Conservation (phyloP, 2,329 filamentous ascomycete genomes). For the Diaporthe helianthi region DNA sequence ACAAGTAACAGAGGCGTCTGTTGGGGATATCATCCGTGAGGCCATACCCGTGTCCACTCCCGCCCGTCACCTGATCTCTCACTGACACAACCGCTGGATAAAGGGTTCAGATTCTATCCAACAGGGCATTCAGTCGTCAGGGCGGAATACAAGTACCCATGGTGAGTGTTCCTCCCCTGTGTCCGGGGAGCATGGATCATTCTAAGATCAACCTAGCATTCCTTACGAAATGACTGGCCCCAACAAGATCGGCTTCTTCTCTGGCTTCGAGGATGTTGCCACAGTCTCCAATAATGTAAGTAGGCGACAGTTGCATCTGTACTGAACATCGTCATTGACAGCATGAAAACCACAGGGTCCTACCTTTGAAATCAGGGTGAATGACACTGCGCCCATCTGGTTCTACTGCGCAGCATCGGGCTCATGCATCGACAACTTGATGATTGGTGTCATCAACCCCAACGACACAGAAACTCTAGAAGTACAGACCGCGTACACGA, state of each 20-base stretch:
- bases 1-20: constrained; percentile 43
- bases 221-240: constrained; percentile 62
- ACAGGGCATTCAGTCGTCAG: constrained; percentile 69
- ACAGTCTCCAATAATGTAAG: constrained; percentile 55
- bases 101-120: constrained; percentile 68
- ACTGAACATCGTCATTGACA: constrained; percentile 10
- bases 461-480: constrained; percentile 57
- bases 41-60: background rate
- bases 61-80: background rate
- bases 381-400: constrained; percentile 69
- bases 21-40: constrained; percentile 57
- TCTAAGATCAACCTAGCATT: constrained; percentile 43
- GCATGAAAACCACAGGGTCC: constrained; percentile 45
- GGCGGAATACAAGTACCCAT: constrained; percentile 65
- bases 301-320: constrained; percentile 36
- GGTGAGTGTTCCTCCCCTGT: constrained; percentile 39
- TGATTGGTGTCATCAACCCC: constrained; percentile 80
- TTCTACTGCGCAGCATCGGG: constrained; percentile 73
- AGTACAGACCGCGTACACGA: constrained; percentile 54
- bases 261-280: constrained; percentile 54
- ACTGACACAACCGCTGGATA: constrained; percentile 25
- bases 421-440: constrained; percentile 70
- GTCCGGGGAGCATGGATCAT: background rate
- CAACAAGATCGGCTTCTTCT: constrained; percentile 60
- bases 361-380: constrained; percentile 55